Percentiles rank a stretch among this genome's conserved stretches.
These are phyloP conservation scores for Metschnikowia similis DNA, from an alignment of 805 yeast species.

Conservation along the genomic window DNA sequence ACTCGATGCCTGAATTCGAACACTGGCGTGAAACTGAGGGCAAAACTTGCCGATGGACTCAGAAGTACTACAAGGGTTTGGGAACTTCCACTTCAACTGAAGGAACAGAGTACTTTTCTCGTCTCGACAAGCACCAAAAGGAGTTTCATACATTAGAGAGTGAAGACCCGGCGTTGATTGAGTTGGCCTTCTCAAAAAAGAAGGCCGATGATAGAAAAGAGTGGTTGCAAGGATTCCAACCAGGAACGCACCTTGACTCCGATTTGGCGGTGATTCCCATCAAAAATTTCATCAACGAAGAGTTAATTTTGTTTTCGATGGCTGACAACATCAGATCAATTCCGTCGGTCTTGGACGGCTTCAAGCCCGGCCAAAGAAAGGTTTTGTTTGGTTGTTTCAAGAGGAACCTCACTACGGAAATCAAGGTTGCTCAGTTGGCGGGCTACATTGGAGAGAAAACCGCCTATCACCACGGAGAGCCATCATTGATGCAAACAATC, in stretches of 20 bases:
- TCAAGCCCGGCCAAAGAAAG: slow-evolving; percentile 96
- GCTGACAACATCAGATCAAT: slow-evolving; percentile 95
- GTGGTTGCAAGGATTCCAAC: slow-evolving; percentile 87
- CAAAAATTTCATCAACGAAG: slow-evolving; percentile 90
- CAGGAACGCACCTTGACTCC: slow-evolving; percentile 91
- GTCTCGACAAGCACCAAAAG: slow-evolving; percentile 81
- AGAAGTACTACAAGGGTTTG: slow-evolving; percentile 96
- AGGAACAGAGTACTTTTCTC: slow-evolving; percentile 82
- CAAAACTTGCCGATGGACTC: slow-evolving; percentile 70
- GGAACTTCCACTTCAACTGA: slow-evolving; percentile 89
- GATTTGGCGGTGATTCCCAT: slow-evolving; percentile 74
- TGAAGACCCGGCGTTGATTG: slow-evolving; percentile 73
- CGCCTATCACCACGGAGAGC: slow-evolving; percentile 95
- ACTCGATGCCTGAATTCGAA: slow-evolving; percentile 94
- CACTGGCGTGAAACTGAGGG: slow-evolving; percentile 88
- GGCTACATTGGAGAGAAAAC: slow-evolving; percentile 88
- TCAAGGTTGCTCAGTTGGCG: slow-evolving; percentile 85
- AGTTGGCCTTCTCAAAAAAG: slow-evolving; percentile 89
- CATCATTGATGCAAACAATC: slow-evolving; percentile 81
- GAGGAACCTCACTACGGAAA: slow-evolving; percentile 68
- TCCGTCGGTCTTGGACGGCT: slow-evolving; percentile 90
- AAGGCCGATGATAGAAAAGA: slow-evolving; percentile 97
- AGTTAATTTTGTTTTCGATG: slow-evolving; percentile 89
- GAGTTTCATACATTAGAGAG: slow-evolving; percentile 76
- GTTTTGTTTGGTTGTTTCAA: slow-evolving; percentile 85